phyloP scores from a whole-genome alignment of 176 grass and related monocot genomes.

The Calamus simplicifolius region DNA sequence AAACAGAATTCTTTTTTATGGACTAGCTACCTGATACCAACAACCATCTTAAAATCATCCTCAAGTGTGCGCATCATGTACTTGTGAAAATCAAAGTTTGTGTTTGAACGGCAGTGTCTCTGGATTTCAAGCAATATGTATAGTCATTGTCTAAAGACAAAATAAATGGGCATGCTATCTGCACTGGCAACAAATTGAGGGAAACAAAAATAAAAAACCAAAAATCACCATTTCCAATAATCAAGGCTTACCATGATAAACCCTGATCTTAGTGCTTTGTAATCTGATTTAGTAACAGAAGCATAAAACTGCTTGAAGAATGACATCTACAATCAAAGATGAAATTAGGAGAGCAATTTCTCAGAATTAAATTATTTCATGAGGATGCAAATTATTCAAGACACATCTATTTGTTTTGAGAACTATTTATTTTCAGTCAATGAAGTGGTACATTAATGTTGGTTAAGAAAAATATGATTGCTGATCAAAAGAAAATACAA shows the following conservation, averaged over 20 bases:
- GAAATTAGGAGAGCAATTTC: not conserved
- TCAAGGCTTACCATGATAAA: slow-evolving; percentile 55
- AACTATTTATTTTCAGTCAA: too few species aligned
- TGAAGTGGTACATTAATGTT: too few species aligned
- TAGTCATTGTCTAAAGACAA: too few species aligned
- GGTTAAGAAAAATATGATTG: too few species aligned
- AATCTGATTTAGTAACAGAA: slow-evolving; percentile 85
- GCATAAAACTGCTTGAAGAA: slow-evolving; percentile 78
- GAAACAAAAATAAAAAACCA: slow-evolving; percentile 12
- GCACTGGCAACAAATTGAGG: not conserved
- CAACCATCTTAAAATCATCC: slow-evolving; percentile 92
- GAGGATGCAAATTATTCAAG: too few species aligned
- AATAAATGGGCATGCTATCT: too few species aligned
- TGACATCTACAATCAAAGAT: slow-evolving; percentile 45
- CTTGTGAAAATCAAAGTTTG: slow-evolving; percentile 69
- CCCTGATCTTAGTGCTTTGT: slow-evolving; percentile 64
- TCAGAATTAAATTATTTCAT: too few species aligned
- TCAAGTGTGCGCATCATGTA: slow-evolving; percentile 80
- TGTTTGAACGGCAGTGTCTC: too few species aligned
- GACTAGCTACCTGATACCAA: slow-evolving; percentile 60
- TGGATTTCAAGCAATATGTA: too few species aligned
- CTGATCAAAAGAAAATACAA: too few species aligned
- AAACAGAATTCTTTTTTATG: too few species aligned
- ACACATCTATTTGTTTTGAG: too few species aligned
- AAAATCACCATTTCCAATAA: slow-evolving; percentile 14